Evolutionary conservation across 2,329 filamentous ascomycete species (phyloP).

Genomic region (Elsinoe fawcettii): DNA sequence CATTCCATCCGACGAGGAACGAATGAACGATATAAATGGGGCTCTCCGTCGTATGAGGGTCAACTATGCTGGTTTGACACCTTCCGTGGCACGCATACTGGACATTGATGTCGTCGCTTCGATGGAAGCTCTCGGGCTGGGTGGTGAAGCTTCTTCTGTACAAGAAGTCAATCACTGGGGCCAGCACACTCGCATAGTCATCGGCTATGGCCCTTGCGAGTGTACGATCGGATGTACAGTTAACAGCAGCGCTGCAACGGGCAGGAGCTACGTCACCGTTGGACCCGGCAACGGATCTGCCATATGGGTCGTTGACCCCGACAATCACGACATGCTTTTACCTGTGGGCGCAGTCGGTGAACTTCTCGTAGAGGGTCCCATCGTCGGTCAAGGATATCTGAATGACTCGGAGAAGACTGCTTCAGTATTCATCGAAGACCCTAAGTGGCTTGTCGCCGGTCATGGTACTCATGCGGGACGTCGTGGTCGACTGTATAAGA

Average conservation of each 20-base stretch:
- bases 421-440: conserved; percentile 27
- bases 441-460: conserved; percentile 21
- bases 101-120: conserved; percentile 33
- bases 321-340: conserved; percentile 25
- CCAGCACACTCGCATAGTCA: conserved; percentile 33
- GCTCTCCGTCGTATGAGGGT: conserved; percentile 30
- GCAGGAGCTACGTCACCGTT: conserved; percentile 18
- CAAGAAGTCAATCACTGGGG: conserved; percentile 33
- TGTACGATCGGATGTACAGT: conserved; percentile 22
- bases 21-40: conserved; percentile 41
- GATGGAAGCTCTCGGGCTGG: conserved; percentile 37
- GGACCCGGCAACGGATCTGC: conserved; percentile 19
- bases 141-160: conserved; percentile 37
- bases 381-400: conserved; percentile 40
- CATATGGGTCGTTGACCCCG: conserved; percentile 28
- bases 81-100: conserved; percentile 36
- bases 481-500: conserved; percentile 48
- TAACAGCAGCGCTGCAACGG: conserved; percentile 16
- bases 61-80: conserved; percentile 41
- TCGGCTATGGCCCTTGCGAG: conserved; percentile 41
- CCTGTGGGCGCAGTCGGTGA: conserved; percentile 42
- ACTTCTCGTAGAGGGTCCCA: conserved; percentile 40
- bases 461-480: conserved; percentile 27
- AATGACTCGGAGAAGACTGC: conserved; percentile 26
- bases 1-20: conserved; percentile 39